phyloP scores from a whole-genome alignment of 768 basidiomycete species.

The Russula sp. region DNA sequence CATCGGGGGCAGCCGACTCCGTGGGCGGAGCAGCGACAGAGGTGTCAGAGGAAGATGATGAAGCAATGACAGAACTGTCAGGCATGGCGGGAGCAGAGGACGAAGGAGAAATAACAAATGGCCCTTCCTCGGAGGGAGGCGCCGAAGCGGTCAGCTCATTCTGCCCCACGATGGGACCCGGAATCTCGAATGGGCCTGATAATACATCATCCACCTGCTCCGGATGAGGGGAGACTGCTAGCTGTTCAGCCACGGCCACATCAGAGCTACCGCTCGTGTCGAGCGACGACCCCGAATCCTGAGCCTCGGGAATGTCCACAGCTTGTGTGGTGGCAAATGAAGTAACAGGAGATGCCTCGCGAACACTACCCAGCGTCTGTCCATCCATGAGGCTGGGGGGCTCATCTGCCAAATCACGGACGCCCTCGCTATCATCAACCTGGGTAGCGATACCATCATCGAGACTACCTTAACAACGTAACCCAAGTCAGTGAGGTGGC shows the following conservation, averaged over 20 bases:
- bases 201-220: constrained; percentile 24
- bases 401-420: constrained; percentile 28
- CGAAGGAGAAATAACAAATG: constrained; percentile 26
- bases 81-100: constrained; percentile 27
- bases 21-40: constrained; percentile 29
- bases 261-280: constrained; percentile 21
- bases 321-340: constrained; percentile 22
- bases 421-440: constrained; percentile 30
- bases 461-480: constrained; percentile 49
- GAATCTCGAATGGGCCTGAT: constrained; percentile 17
- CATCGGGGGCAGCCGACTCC: constrained; percentile 27
- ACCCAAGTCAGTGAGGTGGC: constrained; percentile 62
- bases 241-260: constrained; percentile 6
- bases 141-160: constrained; percentile 22
- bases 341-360: constrained; percentile 25
- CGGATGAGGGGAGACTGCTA: constrained; percentile 21
- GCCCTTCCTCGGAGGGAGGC: constrained; percentile 22
- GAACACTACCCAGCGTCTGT: constrained; percentile 29
- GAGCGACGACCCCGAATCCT: constrained; percentile 16
- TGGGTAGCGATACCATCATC: constrained; percentile 38
- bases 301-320: constrained; percentile 21
- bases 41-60: constrained; percentile 28
- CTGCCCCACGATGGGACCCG: constrained; percentile 14
- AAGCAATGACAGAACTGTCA: constrained; percentile 28
- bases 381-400: constrained; percentile 27